A percentile compares a stretch with the other conserved stretches of the same genome.
phyloP scores from a whole-genome alignment of 768 basidiomycete species.

The Psilocybe sp. region DNA sequence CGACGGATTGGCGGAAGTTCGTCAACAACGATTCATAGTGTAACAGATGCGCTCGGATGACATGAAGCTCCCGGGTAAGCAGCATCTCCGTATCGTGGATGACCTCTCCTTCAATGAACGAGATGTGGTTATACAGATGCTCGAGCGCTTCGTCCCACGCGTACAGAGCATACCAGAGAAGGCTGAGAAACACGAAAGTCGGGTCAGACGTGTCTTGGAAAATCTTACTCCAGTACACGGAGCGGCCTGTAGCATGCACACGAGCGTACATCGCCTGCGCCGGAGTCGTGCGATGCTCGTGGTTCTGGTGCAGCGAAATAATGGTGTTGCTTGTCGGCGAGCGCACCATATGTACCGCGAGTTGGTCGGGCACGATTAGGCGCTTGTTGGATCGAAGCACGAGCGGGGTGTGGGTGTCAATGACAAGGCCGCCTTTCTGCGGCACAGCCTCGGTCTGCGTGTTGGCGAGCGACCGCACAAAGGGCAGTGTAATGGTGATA shows the following conservation, averaged over 20 bases:
- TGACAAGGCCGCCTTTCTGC: conserved; percentile 26
- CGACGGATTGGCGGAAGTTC: conserved; percentile 51
- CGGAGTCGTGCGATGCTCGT: conserved; percentile 30
- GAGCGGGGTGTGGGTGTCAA: conserved; percentile 53
- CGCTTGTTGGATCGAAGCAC: conserved; percentile 32
- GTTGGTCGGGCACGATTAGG: conserved; percentile 42
- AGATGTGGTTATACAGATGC: conserved; percentile 47
- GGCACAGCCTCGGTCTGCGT: neutral
- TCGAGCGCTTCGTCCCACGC: conserved; percentile 62
- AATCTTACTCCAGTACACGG: conserved; percentile 45
- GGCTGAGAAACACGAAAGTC: conserved; percentile 50
- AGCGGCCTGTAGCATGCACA: conserved; percentile 34
- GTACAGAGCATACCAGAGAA: conserved; percentile 59
- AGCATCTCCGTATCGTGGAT: conserved; percentile 2
- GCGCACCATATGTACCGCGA: conserved; percentile 56
- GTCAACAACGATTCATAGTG: conserved; percentile 55
- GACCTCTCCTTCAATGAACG: conserved; percentile 34
- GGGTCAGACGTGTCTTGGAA: conserved; percentile 43
- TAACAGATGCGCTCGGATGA: conserved; percentile 58
- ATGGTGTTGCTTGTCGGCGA: conserved; percentile 33
- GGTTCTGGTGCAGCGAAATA: conserved; percentile 39
- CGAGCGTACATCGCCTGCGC: conserved; percentile 33
- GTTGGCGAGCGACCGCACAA: conserved; percentile 36
- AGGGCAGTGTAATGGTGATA: conserved; percentile 54
- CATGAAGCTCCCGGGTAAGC: conserved; percentile 46